Conservation (phyloP, 805 yeast species). For the Zygoascus bituminiphila region DNA sequence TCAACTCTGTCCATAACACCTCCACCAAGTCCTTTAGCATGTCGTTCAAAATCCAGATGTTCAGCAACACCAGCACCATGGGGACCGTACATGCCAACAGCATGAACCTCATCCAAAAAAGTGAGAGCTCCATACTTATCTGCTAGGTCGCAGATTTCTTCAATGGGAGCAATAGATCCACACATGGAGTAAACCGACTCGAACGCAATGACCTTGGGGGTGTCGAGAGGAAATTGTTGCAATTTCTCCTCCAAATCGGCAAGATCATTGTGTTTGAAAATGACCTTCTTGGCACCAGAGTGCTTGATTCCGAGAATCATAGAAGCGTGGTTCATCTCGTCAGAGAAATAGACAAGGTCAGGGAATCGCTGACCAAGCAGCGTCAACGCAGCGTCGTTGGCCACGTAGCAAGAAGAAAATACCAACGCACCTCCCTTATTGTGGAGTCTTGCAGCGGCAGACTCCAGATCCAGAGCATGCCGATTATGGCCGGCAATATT, state of each 20-base stretch:
- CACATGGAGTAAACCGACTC: slow-evolving; percentile 98
- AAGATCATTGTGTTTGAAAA: slow-evolving; percentile 87
- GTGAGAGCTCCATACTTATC: slow-evolving; percentile 97
- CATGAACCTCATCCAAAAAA: slow-evolving; percentile 96
- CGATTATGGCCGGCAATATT: slow-evolving; percentile 96
- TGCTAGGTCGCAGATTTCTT: slow-evolving; percentile 87
- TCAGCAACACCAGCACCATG: slow-evolving; percentile 99
- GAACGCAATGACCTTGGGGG: slow-evolving; percentile 93
- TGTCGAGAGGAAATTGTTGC: slow-evolving; percentile 70
- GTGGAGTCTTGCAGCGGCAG: slow-evolving; percentile 82
- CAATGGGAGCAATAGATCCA: slow-evolving; percentile 93
- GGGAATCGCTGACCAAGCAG: slow-evolving; percentile 85
- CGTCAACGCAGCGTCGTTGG: slow-evolving; percentile 90
- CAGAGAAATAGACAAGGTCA: slow-evolving; percentile 85
- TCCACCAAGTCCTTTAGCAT: slow-evolving; percentile 54
- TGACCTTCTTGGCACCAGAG: slow-evolving; percentile 78
- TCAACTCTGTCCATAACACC: slow-evolving; percentile 84
- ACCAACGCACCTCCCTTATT: slow-evolving; percentile 93
- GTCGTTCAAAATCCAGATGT: slow-evolving; percentile 82
- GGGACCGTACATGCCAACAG: slow-evolving; percentile 98
- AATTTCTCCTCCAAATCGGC: slow-evolving; percentile 72
- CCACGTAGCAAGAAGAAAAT: slow-evolving; percentile 91
- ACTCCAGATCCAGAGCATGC: slow-evolving; percentile 82
- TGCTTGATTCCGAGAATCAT: slow-evolving; percentile 95
- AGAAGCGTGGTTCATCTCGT: slow-evolving; percentile 91